Evolutionary conservation across 78 protist species (phyloP), one percentile per base, ranked within the genome.

Genomic region (Protostelium mycophagum): DNA sequence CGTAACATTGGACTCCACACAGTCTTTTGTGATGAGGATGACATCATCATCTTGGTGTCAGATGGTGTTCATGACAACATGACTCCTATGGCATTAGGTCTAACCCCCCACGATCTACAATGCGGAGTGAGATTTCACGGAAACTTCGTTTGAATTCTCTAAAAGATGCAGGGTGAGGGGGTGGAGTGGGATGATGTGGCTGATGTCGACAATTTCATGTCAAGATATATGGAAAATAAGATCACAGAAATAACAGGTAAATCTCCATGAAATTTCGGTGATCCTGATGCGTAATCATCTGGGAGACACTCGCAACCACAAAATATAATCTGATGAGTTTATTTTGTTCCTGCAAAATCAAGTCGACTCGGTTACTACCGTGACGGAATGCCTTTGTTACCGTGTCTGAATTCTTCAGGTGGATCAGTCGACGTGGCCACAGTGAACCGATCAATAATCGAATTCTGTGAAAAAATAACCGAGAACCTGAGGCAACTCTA

Each of bases 61-160:
- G 96, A 93, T 85, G 96, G 96, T 51, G 93, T 90, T 0, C 96
- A 93, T 28, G 96, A 93, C 85, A 93, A 93, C 85, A 86, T 93
- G 35, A 92, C 89, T 38, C 96, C 96, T 0, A 91, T 85, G 84
- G 86, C 96, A 1, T 84, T 93, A 84, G 96, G 96, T 38, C 83
- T 73, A 35, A n/a, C 86, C 1, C 96, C 96, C 23, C 37, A 36
- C n/a, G 96, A 93, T 16, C 63, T 85, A 23, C 85, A 34, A 86
- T 35, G n/a, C n/a, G n/a, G n/a, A n/a, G n/a, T n/a, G n/a, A n/a
- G n/a, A n/a, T n/a, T n/a, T n/a, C n/a, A n/a, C n/a, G n/a, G n/a
- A n/a, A n/a, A n/a, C n/a, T n/a, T n/a, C n/a, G n/a, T n/a, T n/a
- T n/a, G n/a, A n/a, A n/a, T n/a, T n/a, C n/a, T n/a, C n/a, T 5